Percentiles rank a stretch among this genome's conserved stretches.
phyloP scores from a whole-genome alignment of 441 rosid species.

The Populus tomentosa region DNA sequence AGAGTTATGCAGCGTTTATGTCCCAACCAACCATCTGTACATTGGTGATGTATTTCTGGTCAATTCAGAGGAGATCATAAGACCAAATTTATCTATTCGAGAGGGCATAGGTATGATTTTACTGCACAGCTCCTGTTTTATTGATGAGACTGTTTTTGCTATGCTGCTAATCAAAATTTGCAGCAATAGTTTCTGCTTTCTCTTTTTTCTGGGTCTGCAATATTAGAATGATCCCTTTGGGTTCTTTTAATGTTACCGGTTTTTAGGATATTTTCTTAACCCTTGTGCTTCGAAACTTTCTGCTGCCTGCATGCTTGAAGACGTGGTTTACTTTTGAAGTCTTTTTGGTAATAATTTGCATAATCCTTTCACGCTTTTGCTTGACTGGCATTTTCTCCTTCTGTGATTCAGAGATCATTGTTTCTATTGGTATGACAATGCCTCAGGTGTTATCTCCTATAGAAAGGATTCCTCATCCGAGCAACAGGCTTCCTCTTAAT shows the following conservation, averaged over 20 bases:
- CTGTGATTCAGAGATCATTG: conserved; percentile 76
- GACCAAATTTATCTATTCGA: conserved; percentile 89
- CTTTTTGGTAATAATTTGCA: background rate
- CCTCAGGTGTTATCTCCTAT: conserved; percentile 69
- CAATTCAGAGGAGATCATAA: conserved; percentile 70
- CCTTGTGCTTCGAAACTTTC: background rate
- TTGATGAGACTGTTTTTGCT: background rate
- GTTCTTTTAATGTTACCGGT: background rate
- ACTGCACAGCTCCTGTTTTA: background rate
- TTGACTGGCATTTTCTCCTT: background rate
- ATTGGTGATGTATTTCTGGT: conserved; percentile 89
- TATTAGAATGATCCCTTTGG: conserved; percentile 7
- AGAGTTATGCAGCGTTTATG: conserved; percentile 89
- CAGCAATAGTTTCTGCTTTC: background rate
- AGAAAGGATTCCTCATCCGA: conserved; percentile 45
- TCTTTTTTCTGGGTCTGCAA: background rate
- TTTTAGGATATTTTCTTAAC: background rate
- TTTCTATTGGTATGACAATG: conserved; percentile 98
- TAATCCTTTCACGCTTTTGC: background rate
- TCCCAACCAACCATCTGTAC: conserved; percentile 97
- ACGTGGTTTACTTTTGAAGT: background rate
- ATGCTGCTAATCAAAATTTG: background rate
- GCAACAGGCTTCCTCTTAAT: conserved; percentile 50
- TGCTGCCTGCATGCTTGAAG: background rate
- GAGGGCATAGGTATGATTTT: conserved; percentile 83